Base-by-base conservation (phyloP, 352 stramenopile species). In the Pythium aphanidermatum region DNA sequence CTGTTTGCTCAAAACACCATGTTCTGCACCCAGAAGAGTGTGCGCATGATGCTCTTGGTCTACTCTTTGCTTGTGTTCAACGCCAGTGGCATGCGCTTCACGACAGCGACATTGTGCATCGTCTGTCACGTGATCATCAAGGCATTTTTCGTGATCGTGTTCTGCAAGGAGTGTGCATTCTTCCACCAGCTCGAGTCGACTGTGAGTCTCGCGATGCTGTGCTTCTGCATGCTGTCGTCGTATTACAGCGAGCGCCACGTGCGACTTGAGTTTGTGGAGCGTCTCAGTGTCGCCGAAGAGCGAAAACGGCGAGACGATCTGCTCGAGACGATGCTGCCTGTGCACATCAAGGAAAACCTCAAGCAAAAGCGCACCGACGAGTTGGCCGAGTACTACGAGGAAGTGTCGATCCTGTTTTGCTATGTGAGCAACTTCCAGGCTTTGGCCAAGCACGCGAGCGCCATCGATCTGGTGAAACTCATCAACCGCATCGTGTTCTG, bases 401-500 rank as follows among this genome's bases (percentile, higher is more conserved):
- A 88, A 46, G 82, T 92, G 3, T 92, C 81, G 5, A 82, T 92
- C 32, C 49, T 92, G 12, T 91, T 92, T 38, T 89, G 76, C 51
- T 85, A 89, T 38, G 70, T 92, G 41, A 82, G 70, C 63, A 80
- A 93, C 37, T 95, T 95, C 40, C 70, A 87, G 36, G 56, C 52
- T 10, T 63, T 91, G 19, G 83, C 70, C 13, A 74, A 70, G 24
- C 60, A 86, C 26, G 64, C 83, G 16, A 79, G 59, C 6, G 70
- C 80, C 12, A 85, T 86, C 40, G 69, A 92, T 21, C 66, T 95
- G 20, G 74, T 95, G 8, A 82, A 87, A 42, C 65, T 92, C 11
- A 82, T 95, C 55, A 89, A 95, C 46, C 77, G 67, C n/a, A 80
- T 92, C 27, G 87, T 88, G 21, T 91, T 86, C 32, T 82, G 79